A percentile compares a stretch with the other conserved stretches of the same genome.
Conservation (phyloP, 1,284 basidiomycete genomes). For the Fomitopsis schrenkii region DNA sequence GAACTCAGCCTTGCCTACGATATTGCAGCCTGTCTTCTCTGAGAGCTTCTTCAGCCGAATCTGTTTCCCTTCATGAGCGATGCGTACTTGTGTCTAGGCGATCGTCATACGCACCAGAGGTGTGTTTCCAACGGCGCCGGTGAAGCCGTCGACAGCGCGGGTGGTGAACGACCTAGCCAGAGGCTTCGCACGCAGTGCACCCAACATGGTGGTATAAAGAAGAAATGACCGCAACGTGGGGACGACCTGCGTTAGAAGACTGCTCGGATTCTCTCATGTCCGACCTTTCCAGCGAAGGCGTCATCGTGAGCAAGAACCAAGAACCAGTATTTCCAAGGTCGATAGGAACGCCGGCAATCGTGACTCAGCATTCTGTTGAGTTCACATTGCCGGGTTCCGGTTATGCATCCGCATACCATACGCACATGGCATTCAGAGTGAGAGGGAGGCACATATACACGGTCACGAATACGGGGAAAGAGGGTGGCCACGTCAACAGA, state of each 20-base stretch:
- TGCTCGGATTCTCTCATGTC: background rate
- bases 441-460: constrained; percentile 5
- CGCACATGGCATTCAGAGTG: background rate
- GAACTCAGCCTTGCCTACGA: constrained; percentile 96
- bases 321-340: background rate
- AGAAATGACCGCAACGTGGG: background rate
- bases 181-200: constrained; percentile 16
- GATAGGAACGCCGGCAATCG: background rate
- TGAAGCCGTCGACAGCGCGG: constrained; percentile 74
- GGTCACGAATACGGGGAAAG: constrained; percentile 3
- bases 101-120: constrained; percentile 64
- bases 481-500: constrained; percentile 15
- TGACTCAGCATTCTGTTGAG: background rate
- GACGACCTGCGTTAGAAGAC: background rate
- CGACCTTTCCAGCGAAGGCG: constrained; percentile 8
- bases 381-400: background rate
- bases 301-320: constrained; percentile 28
- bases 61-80: constrained; percentile 36
- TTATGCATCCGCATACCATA: background rate
- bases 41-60: constrained; percentile 84
- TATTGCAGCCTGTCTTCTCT: constrained; percentile 85
- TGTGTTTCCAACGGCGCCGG: constrained; percentile 90
- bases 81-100: background rate
- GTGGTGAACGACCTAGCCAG: constrained; percentile 46
- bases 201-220: constrained; percentile 16